Base-by-base conservation (phyloP, 2,329 filamentous ascomycete genomes). In the Fusarium solani-melongenae region DNA sequence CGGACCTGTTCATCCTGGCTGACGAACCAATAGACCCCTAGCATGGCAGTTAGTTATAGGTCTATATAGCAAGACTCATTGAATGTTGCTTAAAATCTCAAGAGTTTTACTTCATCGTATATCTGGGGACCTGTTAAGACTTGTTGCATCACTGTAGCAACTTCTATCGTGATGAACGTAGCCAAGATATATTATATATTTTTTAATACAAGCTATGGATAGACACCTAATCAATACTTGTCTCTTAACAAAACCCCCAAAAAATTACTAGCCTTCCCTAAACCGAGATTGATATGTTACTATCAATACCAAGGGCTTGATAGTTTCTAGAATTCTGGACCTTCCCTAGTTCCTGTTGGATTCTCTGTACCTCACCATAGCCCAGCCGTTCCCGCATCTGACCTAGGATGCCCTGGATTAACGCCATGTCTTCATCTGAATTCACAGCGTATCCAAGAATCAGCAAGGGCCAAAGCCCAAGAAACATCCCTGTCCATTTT, bases 381-480 rank as follows among this genome's bases (percentile, higher is more conserved):
- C 53, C 53, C 9, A 56, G 20, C 14, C 53, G 22, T 9, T 24
- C 20, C 22, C 53, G 33, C 53, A 56, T 56, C 20, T 38, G 12
- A 9, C 12, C 20, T 9, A 56, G 15, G 15, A 24, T 5, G 2
- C 20, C 11, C 20, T 56, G 53, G 2, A 56, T 27, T 3, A 56
- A 15, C 15, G 12, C 31, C 53, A 38, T 65, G 5, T 70, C 64
- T 6, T 62, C 61, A 9, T 67, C 68, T 6, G 33, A 36, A 20
- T 8, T 38, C 15, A 70, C 64, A 4, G 61, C 64, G 39, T 67
- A 62, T n/a, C 68, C 68, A 20, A 70, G 39, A 14, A 70, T 70
- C 49, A 70, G 20, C 38, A 68, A 58, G 5, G 68, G 68, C 68
- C 68, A 70, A 17, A 65, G 57, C n/a, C 46, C 68, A 3, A 70